Evolutionary conservation across 2,329 filamentous ascomycete genomes (phyloP), one percentile per base, ranked within the genome.

Genomic region (Penicillium sp.): DNA sequence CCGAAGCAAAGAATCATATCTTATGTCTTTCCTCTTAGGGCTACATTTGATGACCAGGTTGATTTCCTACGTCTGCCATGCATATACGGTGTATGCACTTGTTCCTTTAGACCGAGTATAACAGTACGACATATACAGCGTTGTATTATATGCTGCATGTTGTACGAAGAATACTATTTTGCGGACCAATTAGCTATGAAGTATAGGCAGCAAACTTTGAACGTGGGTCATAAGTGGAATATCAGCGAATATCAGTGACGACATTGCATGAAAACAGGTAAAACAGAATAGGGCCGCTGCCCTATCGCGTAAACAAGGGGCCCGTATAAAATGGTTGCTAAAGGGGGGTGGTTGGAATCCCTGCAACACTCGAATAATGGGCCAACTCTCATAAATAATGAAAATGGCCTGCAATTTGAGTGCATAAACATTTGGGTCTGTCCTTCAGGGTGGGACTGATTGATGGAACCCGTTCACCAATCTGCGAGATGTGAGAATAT

Each of bases 281-380:
- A 57, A 56, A 56, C 52, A 54, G 5, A 27, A 36, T 60, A 58
- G 58, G 58, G 56, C 58, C 56, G 18, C 45, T 51, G 55, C 58
- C 58, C 58, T 56, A 53, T 53, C 48, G 43, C 48, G 19, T 50
- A 44, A 41, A 41, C 34, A 23, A 10, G 39, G 38, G 13, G 38
- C 35, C n/a, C 29, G 19, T 58, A 47, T 48, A 60, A 58, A 45
- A 51, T 26, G 27, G 26, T 27, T 32, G 29, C 30, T 18, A 13
- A 34, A 14, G 13, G 32, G 9, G 8, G 16, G 13, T 2, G 35
- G 27, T 13, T n/a, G 8, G 23, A 18, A 23, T 9, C 27, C n/a
- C 26, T 26, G 7, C 18, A 36, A 46, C 26, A 3, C 7, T 8
- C 8, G 19, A 4, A 3, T 4, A 51, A 30, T 13, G 7, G 18